Conservation (phyloP, 2,329 filamentous ascomycete genomes). For the Canariomyces notabilis region DNA sequence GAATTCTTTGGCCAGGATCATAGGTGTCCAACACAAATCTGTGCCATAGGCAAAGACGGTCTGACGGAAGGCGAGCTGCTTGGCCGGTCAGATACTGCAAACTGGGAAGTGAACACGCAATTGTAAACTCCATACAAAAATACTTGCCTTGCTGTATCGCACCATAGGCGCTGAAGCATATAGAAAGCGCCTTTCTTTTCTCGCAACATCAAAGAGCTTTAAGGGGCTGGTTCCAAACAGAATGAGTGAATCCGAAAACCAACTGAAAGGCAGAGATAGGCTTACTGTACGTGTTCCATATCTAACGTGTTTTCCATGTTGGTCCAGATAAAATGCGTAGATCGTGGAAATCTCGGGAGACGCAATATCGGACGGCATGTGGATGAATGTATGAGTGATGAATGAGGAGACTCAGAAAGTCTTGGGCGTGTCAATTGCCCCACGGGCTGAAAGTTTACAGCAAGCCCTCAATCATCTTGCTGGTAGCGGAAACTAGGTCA, state of each 20-base stretch:
- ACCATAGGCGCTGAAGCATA: conserved; percentile 65
- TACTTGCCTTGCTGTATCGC: conserved; percentile 53
- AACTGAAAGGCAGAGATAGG: background rate
- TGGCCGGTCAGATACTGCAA: conserved; percentile 2
- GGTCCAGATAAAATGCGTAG: background rate
- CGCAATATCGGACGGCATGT: background rate
- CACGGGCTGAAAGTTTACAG: background rate
- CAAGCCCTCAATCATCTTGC: too few species aligned
- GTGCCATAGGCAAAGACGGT: conserved; percentile 60
- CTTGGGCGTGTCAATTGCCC: background rate
- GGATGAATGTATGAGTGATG: background rate
- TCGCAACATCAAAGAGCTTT: conserved; percentile 54
- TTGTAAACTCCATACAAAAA: too few species aligned
- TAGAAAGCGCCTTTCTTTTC: conserved; percentile 47
- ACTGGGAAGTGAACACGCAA: background rate
- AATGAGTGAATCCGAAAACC: too few species aligned
- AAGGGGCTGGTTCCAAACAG: conserved; percentile 41
- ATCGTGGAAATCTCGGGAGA: too few species aligned
- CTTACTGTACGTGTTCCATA: conserved; percentile 19
- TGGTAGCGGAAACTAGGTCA: too few species aligned
- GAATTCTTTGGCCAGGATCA: conserved; percentile 67
- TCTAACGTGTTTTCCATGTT: conserved; percentile 10
- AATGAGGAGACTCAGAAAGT: too few species aligned
- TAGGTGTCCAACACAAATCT: conserved; percentile 66
- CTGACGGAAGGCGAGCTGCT: conserved; percentile 62